phyloP scores from a whole-genome alignment of 306 rosid genomes.

The Cicer bijugum region DNA sequence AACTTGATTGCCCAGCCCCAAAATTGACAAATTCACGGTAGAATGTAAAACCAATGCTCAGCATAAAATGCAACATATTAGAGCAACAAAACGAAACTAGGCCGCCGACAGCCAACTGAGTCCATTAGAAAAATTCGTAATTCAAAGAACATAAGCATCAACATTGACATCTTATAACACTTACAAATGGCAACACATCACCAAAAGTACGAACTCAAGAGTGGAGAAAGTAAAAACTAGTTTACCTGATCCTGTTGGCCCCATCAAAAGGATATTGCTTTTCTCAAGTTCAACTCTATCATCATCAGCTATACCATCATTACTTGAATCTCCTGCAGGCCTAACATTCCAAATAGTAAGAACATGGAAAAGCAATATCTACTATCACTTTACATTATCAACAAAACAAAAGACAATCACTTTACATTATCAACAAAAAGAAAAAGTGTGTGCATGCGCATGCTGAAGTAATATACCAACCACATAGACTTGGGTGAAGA shows the following conservation, averaged over 20 bases:
- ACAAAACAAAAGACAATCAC: not conserved
- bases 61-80: not conserved
- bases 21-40: not conserved
- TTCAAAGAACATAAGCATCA: slow-evolving; percentile 23
- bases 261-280: slow-evolving; percentile 96
- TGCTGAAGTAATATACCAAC: slow-evolving; percentile 54
- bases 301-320: slow-evolving; percentile 53
- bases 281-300: slow-evolving; percentile 95
- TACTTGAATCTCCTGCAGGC: slow-evolving; percentile 75
- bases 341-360: slow-evolving; percentile 65
- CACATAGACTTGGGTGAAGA: slow-evolving; percentile 59
- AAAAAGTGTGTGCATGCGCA: not conserved
- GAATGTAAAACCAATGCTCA: slow-evolving; percentile 21
- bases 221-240: slow-evolving; percentile 34
- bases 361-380: slow-evolving; percentile 47
- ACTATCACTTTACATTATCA: not conserved
- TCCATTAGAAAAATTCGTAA: slow-evolving; percentile 10
- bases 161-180: slow-evolving; percentile 8
- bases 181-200: slow-evolving; percentile 13
- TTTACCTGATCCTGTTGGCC: slow-evolving; percentile 99
- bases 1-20: not conserved
- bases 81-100: slow-evolving; percentile 25
- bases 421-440: not conserved
- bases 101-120: not conserved
- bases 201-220: not conserved